These are phyloP conservation scores for Kewa caespitosa DNA, from an alignment of 179 eudicot genomes.

Conservation along the genomic window DNA sequence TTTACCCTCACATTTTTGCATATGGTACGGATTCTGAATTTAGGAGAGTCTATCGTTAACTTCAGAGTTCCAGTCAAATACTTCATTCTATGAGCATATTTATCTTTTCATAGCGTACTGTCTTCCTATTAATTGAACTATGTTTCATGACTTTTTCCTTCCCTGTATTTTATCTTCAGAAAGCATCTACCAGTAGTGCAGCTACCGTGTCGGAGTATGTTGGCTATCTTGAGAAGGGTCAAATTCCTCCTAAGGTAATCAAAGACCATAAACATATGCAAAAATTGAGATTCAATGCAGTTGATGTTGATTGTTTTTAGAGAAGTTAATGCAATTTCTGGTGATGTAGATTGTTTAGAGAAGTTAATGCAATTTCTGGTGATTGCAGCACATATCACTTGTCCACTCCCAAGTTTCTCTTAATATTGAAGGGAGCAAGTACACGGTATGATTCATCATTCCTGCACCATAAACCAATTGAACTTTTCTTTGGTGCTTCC, in stretches of 20 bases:
- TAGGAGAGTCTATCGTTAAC: no score
- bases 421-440: constrained; percentile 98
- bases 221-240: constrained; percentile 99
- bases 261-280: background rate
- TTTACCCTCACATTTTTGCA: no score
- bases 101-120: background rate
- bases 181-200: constrained; percentile 97
- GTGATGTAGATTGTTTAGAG: constrained; percentile 16
- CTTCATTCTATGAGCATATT: no score
- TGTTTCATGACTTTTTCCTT: constrained; percentile 2
- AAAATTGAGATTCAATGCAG: constrained; percentile 1
- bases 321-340: constrained; percentile 3
- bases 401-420: constrained; percentile 88
- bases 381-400: constrained; percentile 97
- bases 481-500: constrained; percentile 1
- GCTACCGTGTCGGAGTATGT: constrained; percentile 93
- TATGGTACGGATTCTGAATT: no score
- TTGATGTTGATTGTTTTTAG: background rate
- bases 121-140: background rate
- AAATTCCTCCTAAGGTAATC: constrained; percentile 96
- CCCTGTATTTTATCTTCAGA: constrained; percentile 48
- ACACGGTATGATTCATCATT: constrained; percentile 59
- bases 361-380: constrained; percentile 5
- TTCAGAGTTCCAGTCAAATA: no score
- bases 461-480: background rate